Evolutionary conservation across 148 eudicot genomes (phyloP), one percentile per base, ranked within the genome.

Genomic region (Rhododendron simsii): DNA sequence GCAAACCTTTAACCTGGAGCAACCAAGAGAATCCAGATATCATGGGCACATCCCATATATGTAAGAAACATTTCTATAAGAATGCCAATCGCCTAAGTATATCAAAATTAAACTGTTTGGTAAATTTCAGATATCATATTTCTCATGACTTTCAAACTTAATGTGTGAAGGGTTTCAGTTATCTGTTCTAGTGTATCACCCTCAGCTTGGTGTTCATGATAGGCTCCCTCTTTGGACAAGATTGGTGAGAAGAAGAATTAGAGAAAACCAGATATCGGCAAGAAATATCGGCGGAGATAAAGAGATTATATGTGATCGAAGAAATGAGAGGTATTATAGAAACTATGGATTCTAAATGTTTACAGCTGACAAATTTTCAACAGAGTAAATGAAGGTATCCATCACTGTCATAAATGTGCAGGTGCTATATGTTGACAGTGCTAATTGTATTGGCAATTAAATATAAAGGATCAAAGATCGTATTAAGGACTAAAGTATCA

Each of bases 1-100:
- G 89, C 67, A 92, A 85, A 74, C 73, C 87, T 20, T 59, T 78
- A 61, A 92, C 91, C 96, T 93, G 88, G 81, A 33, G 90, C 39
- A 86, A 83, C 67, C 80, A 86, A 45, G 82, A 81, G 59, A 14
- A 77, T 59, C 65, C 86, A 74, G 33, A 83, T 15, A 13, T 83
- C 50, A 88, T 55, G 47, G 75, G 78, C 73, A 48, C 65, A 26
- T 84, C 59, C 78, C 86, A 65, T 45, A 50, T 30, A n/a, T 81
- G 48, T 45, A 81, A 86, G 23, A 37, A 57, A 41, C 16, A 23
- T 14, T 26, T 61, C 33, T 59, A 11, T n/a, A 41, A 37, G 20
- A 16, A 65, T 12, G 15, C 33, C 26, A 63, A 83, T n/a, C 7
- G 37, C 76, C 48, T 28, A 44, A 41, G 37, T 10, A 39, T 10